Evolutionary conservation across 805 yeast genomes (phyloP), one percentile per base, ranked within the genome.

Genomic region (Suhomyces vadensis): DNA sequence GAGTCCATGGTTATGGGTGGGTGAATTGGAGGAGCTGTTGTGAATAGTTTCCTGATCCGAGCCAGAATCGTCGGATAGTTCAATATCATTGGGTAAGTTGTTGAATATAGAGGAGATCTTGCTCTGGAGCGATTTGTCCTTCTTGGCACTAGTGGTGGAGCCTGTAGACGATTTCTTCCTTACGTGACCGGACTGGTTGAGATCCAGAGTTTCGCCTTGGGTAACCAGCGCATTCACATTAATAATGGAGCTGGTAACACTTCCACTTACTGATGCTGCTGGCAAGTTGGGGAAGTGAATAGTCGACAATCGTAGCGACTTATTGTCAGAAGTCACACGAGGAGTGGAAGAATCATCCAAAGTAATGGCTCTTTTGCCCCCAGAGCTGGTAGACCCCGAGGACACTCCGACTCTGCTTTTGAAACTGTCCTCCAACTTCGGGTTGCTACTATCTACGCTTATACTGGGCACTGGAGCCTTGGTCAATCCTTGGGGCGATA

Each of bases 51-150:
- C 76, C 35, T 52, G 51, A 39, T 71, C 76, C 1, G 72, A 65
- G 2, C 73, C 74, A n/a, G 73, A 67, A 48, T 72, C 77, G 41
- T 72, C 77, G 0, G 75, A 69, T 5, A 72, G 52, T 46, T 72
- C 76, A 41, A 72, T 69, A 55, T 72, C 77, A 50, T 72, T 72
- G 10, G 77, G 77, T n/a, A 72, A 54, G 35, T 72, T 72, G 47
- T 68, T 72, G 55, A 72, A 72, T 4, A 71, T 65, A 5, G 73
- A 60, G 1, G 73, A 57, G 9, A 69, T 68, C 25, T 63, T 53
- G 47, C 54, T 64, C 48, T 60, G 69, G 5, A 66, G 52, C n/a
- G 63, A 48, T 16, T 45, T 37, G 24, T 41, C 46, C 10, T 25
- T 31, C 8, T 25, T 41, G 3, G 41, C 13, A 6, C 33, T 29